Evolutionary conservation across 2,329 filamentous ascomycete genomes (phyloP), one percentile per base, ranked within the genome.

Genomic region (Helotiales sp.): DNA sequence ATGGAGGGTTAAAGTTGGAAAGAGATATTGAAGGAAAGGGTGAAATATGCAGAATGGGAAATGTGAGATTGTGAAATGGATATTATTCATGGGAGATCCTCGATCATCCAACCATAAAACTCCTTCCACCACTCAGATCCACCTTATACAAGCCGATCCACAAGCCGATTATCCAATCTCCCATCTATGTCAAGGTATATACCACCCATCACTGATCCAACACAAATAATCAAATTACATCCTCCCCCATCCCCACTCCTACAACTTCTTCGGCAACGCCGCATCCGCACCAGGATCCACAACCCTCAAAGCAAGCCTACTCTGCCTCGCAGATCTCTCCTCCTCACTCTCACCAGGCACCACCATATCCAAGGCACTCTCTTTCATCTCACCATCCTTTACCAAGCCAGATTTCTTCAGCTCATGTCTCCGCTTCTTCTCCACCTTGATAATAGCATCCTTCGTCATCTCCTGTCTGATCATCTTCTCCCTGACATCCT

Each of bases 401-500:
- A 63, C 26, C 17, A 63, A 20, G 15, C 59, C 52, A 15, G 34
- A 47, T 32, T 58, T 55, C 60, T 62, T 64, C n/a, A 58, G 58
- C 64, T 58, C 63, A 55, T 65, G 73, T 34, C 65, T 49, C 77
- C 49, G 75, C 70, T 59, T 81, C 76, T 73, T 81, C 76, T 77
- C 74, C 70, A 80, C 67, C 68, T 77, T 72, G 68, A 76, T 71
- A 62, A 90, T 89, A 0, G 88, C 88, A 72, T 88, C 83, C 55
- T 84, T 80, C 0, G 93, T 96, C 64, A 96, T 79, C 70, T 93
- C 88, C 76, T 96, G 93, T 32, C 92, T 83, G 74, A 91, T 87
- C 79, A 96, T 87, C 52, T 89, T 85, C 75, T 94, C 89, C 24
- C 93, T 83, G 0, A 96, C 91, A 49, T 96, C 92, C 85, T 93